These are phyloP conservation scores for Gillenia trifoliata DNA, from an alignment of 306 rosid genomes.

Conservation along the genomic window DNA sequence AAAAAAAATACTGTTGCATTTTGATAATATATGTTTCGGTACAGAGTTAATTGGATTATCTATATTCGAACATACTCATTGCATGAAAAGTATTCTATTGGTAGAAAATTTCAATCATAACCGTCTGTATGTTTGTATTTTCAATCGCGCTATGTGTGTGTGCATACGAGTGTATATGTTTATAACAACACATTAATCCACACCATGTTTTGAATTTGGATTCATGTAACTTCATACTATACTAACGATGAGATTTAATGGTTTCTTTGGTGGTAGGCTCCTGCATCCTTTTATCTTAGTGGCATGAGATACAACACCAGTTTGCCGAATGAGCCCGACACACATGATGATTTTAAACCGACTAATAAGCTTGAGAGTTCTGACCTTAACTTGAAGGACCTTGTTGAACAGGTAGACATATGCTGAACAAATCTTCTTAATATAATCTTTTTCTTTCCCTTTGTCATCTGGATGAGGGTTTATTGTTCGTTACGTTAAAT, in stretches of 20 bases:
- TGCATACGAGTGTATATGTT: not conserved
- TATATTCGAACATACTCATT: not conserved
- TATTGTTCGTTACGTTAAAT: not conserved
- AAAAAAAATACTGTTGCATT: not conserved
- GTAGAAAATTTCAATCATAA: not conserved
- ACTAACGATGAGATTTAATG: not conserved
- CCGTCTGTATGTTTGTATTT: not conserved
- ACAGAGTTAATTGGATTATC: not conserved
- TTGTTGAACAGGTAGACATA: conserved; percentile 64
- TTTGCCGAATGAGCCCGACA: conserved; percentile 59
- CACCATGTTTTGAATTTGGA: not conserved
- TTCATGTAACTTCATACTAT: not conserved
- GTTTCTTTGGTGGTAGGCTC: conserved; percentile 35
- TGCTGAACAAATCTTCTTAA: not conserved
- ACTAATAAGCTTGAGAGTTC: conserved; percentile 50
- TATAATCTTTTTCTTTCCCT: not conserved
- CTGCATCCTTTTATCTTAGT: conserved; percentile 34
- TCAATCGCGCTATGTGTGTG: not conserved
- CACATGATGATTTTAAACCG: conserved; percentile 90
- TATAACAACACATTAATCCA: not conserved
- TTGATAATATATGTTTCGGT: not conserved
- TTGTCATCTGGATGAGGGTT: not conserved
- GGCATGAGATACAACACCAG: conserved; percentile 45
- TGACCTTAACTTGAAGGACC: conserved; percentile 46
- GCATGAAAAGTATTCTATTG: not conserved